A percentile compares a stretch with the other conserved stretches of the same genome.
These are phyloP conservation scores for Mycothermus thermophilus DNA, from an alignment of 495 filamentous ascomycete genomes.

Conservation along the genomic window DNA sequence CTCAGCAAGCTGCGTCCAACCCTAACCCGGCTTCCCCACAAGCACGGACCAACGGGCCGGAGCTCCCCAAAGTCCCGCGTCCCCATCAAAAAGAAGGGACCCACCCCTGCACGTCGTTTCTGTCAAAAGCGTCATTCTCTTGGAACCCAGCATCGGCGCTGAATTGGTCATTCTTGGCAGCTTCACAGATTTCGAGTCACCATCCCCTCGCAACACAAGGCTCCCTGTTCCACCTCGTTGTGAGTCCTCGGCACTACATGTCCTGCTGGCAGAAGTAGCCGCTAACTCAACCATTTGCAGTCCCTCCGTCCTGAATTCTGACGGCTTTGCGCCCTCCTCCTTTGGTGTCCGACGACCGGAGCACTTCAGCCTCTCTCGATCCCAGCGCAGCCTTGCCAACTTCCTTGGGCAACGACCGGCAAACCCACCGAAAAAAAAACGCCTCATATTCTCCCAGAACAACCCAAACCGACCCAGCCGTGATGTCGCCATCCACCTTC, in stretches of 20 bases:
- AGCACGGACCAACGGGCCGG: background rate
- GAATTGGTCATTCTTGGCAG: constrained; percentile 1
- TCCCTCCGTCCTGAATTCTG: too few relatives aligned
- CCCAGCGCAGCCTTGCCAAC: background rate
- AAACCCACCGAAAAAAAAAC: background rate
- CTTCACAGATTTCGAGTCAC: background rate
- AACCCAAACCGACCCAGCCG: background rate
- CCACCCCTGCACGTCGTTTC: background rate
- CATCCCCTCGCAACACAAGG: too few relatives aligned
- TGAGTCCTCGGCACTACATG: constrained; percentile 5
- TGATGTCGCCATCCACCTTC: constrained; percentile 24
- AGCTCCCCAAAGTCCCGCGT: too few relatives aligned
- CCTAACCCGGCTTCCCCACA: background rate
- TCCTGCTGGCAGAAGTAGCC: too few relatives aligned
- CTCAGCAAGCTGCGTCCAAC: constrained; percentile 2
- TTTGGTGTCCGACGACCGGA: constrained; percentile 5
- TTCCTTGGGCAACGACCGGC: background rate
- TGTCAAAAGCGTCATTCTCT: constrained; percentile 3
- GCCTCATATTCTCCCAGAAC: background rate
- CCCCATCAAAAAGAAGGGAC: too few relatives aligned
- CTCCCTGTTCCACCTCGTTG: too few relatives aligned
- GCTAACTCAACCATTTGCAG: too few relatives aligned
- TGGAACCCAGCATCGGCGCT: constrained; percentile 1
- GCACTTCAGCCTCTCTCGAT: background rate
- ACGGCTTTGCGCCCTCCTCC: too few relatives aligned